Percentiles rank a stretch among this genome's conserved stretches.
Evolutionary conservation across 164 flowering plant genomes (phyloP).

Genomic region (Dillenia turbinata): DNA sequence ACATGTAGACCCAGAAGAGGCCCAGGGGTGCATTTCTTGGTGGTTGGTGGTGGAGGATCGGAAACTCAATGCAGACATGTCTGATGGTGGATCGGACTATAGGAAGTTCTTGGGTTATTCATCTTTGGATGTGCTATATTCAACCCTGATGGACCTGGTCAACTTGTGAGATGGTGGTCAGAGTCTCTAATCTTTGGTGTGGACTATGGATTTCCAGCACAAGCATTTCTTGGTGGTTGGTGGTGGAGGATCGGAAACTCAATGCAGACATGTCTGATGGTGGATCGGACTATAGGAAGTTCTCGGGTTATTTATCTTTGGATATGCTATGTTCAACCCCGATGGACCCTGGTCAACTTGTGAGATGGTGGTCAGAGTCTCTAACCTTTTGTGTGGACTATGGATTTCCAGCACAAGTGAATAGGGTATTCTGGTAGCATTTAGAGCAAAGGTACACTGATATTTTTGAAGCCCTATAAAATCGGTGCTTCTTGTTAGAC

Average conservation of each 20-base stretch:
- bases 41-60: slow-evolving; percentile 78
- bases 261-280: slow-evolving; percentile 27
- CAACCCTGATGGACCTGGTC: slow-evolving; percentile 77
- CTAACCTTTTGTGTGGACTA: slow-evolving; percentile 10
- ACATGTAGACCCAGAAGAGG: slow-evolving; percentile 78
- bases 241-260: slow-evolving; percentile 56
- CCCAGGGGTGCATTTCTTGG: slow-evolving; percentile 80
- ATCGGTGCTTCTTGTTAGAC: too few species aligned
- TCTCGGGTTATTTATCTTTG: slow-evolving; percentile 70
- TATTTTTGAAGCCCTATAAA: too few species aligned
- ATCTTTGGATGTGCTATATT: slow-evolving; percentile 64
- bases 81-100: slow-evolving; percentile 39
- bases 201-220: too few species aligned
- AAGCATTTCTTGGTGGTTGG: slow-evolving; percentile 87
- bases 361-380: slow-evolving; percentile 41
- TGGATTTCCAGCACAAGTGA: too few species aligned
- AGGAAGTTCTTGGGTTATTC: slow-evolving; percentile 71
- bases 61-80: slow-evolving; percentile 30
- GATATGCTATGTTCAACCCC: slow-evolving; percentile 65
- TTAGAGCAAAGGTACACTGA: too few species aligned
- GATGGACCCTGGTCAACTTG: slow-evolving; percentile 73
- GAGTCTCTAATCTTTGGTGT: slow-evolving; percentile 16
- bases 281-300: slow-evolving; percentile 52
- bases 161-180: slow-evolving; percentile 54
- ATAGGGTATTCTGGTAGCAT: too few species aligned